Conservation (phyloP, 2,329 filamentous ascomycete species). For the Aspergillus costaricaensis region DNA sequence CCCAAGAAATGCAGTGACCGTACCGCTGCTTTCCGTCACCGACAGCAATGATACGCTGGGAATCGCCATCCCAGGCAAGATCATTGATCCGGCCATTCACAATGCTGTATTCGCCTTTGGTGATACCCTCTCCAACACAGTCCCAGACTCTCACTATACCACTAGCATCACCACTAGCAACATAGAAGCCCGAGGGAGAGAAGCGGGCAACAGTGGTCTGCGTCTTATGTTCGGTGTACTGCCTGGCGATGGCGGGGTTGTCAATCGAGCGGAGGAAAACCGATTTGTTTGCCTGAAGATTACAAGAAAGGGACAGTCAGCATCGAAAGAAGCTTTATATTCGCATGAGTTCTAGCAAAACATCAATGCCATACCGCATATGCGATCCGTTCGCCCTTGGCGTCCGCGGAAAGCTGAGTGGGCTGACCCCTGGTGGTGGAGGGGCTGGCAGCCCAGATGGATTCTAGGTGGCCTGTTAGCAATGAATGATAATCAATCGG, state of each 20-base stretch:
- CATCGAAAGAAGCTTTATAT: neutral
- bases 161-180: constrained; percentile 85
- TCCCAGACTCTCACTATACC: constrained; percentile 93
- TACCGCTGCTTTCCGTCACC: constrained; percentile 93
- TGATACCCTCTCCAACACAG: constrained; percentile 77
- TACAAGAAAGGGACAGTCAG: neutral
- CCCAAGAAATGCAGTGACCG: constrained; percentile 90
- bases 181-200: constrained; percentile 89
- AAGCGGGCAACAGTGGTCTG: constrained; percentile 91
- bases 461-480: constrained; percentile 48
- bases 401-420: constrained; percentile 82
- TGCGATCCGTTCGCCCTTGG: constrained; percentile 86
- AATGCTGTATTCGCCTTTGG: constrained; percentile 92
- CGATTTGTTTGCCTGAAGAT: constrained; percentile 83
- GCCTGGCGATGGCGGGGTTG: constrained; percentile 76
- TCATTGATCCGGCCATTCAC: constrained; percentile 95
- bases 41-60: constrained; percentile 92
- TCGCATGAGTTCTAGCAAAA: neutral
- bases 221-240: constrained; percentile 89
- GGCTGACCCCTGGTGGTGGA: constrained; percentile 81
- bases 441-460: constrained; percentile 82
- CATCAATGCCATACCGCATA: constrained; percentile 68
- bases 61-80: constrained; percentile 96
- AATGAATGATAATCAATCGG: neutral
- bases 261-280: constrained; percentile 96